phyloP scores from a whole-genome alignment of 768 basidiomycete genomes.

The Rhodosporidiobolus odoratus region DNA sequence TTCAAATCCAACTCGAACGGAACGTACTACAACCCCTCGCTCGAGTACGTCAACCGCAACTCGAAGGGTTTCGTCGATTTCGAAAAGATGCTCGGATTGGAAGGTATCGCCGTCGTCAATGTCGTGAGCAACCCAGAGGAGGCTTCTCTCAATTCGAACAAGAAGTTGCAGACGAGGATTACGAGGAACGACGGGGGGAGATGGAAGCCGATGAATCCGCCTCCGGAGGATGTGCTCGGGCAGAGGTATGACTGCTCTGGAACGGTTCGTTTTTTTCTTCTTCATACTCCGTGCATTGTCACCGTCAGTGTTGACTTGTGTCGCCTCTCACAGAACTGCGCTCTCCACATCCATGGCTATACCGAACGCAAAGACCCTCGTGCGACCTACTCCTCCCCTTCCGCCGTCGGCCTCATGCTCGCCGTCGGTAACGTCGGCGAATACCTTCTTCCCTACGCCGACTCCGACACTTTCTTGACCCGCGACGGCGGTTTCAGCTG shows the following conservation, averaged over 20 bases:
- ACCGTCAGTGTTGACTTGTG: background rate
- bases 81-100: constrained; percentile 92
- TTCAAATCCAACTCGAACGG: constrained; percentile 97
- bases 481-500: constrained; percentile 96
- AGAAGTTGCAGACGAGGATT: constrained; percentile 75
- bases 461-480: constrained; percentile 91
- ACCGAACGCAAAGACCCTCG: constrained; percentile 85
- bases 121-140: constrained; percentile 75
- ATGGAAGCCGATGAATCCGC: constrained; percentile 79
- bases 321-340: constrained; percentile 62
- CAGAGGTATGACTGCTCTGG: constrained; percentile 63
- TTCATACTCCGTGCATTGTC: background rate
- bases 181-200: constrained; percentile 95
- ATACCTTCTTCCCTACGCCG: constrained; percentile 66
- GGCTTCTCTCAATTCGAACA: constrained; percentile 63
- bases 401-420: constrained; percentile 86
- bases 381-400: constrained; percentile 88
- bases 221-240: constrained; percentile 67
- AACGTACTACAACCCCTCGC: constrained; percentile 84
- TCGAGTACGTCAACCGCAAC: constrained; percentile 88
- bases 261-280: constrained; percentile 53
- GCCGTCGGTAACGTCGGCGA: constrained; percentile 96
- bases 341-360: constrained; percentile 88
- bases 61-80: constrained; percentile 84
- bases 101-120: constrained; percentile 92